Evolutionary conservation across 1,139 yeast genomes (phyloP).

Genomic region (Candida sp.): DNA sequence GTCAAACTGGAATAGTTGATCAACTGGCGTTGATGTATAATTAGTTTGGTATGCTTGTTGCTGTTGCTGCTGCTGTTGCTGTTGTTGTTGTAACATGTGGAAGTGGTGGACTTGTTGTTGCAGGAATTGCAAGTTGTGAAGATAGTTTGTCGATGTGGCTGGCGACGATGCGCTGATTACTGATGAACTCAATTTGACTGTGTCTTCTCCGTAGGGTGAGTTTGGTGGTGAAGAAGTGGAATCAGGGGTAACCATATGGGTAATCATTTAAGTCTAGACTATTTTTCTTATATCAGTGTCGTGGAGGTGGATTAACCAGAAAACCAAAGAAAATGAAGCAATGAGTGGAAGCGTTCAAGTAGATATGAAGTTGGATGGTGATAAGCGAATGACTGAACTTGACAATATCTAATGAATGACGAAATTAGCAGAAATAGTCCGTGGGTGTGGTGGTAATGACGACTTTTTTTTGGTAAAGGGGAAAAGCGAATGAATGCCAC

Average conservation of each 20-base stretch:
- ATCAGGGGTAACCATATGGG: conserved; percentile 12
- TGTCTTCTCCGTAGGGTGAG: conserved; percentile 28
- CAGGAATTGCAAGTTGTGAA: conserved; percentile 2
- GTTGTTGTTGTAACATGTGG: conserved; percentile 5
- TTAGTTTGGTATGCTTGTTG: neutral
- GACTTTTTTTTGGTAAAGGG: neutral
- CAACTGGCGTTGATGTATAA: conserved; percentile 1
- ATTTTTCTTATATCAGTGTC: neutral
- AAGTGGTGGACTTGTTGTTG: conserved; percentile 4
- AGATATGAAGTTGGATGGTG: neutral
- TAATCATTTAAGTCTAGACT: conserved; percentile 4
- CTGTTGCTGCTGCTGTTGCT: conserved; percentile 8
- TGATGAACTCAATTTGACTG: conserved; percentile 24
- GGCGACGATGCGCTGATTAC: conserved; percentile 21
- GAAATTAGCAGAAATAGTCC: neutral
- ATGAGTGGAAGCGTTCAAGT: conserved; percentile 3
- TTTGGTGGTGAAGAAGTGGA: conserved; percentile 11
- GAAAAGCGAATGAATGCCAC: neutral
- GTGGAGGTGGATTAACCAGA: conserved; percentile 1
- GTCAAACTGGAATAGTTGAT: conserved; percentile 7
- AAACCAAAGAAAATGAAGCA: conserved; percentile 1
- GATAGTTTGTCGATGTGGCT: conserved; percentile 3
- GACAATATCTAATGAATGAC: neutral
- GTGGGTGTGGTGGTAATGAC: neutral
- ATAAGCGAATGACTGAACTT: conserved; percentile 1